Base-by-base conservation (phyloP, 805 yeast species). In the Kuraishia cidri region DNA sequence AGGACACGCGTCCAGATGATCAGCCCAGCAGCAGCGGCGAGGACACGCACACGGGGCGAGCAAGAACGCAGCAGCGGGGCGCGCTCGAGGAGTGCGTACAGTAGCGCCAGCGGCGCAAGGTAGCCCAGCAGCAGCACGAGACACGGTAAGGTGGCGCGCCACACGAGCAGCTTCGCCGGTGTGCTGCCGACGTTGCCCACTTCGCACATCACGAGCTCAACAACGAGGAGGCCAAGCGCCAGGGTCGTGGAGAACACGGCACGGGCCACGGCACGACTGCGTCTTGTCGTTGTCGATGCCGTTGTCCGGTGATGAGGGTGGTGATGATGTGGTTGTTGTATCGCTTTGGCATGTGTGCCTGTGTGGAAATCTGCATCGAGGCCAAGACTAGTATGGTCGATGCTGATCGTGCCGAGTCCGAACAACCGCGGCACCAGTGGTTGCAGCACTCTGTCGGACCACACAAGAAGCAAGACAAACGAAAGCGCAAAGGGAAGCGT, bases 51-150 rank as follows among this genome's bases (percentile, higher is more conserved):
- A 10, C 23, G n/a, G n/a, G n/a, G n/a, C n/a, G n/a, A n/a, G n/a
- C n/a, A n/a, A 20, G 23, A 7, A 20, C 23, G 23, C 23, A 10
- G 23, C 7, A 20, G 23, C 23, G 23, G 23, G 10, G 10, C 23
- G 23, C 23, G 23, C 10, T 7, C 23, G 23, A 10, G 9, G 37
- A 45, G 50, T 11, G 60, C 35, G 21, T 52, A 44, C 26, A 61
- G 45, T 33, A 60, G 49, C 17, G 60, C 37, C 20, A 60, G 54
- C n/a, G 79, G 79, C 30, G 60, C 57, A n/a, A 65, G 37, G 14
- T 64, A 50, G 3, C 65, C 52, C 14, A 69, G 50, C 5, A 64
- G 45, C 7, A 66, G 32, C 20, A 66, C 60, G 28, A 69, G 45
- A 6, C 49, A 31, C 25, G 61, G 53, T 18, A 71, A 50, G 20